Evolutionary conservation across 2,329 filamentous ascomycete genomes (phyloP).

Genomic region (Plenodomus biglobosus): DNA sequence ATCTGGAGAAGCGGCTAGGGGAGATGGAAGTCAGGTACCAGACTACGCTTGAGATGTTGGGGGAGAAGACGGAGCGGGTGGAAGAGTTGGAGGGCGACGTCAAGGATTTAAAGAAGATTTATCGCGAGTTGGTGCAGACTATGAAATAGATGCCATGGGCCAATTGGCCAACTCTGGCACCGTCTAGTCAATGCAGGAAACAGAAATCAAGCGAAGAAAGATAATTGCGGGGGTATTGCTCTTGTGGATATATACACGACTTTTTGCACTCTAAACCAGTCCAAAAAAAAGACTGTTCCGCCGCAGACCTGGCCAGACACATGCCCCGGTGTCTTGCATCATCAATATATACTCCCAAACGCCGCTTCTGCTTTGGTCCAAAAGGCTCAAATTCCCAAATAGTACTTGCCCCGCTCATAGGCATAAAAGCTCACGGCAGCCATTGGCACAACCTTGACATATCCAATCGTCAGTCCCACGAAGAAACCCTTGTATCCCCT

Average conservation of each 20-base stretch:
- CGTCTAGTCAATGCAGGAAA: too few relatives aligned
- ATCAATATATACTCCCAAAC: background rate
- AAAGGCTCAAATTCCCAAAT: slow-evolving; percentile 50
- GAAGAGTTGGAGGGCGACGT: slow-evolving; percentile 90
- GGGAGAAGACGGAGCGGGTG: slow-evolving; percentile 94
- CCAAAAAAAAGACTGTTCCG: background rate
- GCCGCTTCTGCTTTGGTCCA: background rate
- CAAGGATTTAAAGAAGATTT: slow-evolving; percentile 92
- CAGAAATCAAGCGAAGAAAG: too few relatives aligned
- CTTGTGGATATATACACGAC: background rate
- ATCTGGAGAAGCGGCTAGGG: slow-evolving; percentile 67
- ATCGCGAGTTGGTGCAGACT: slow-evolving; percentile 85
- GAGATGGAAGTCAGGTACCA: slow-evolving; percentile 78
- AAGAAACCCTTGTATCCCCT: slow-evolving; percentile 81
- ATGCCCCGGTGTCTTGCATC: background rate
- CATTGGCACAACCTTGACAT: slow-evolving; percentile 92
- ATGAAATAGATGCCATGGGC: too few relatives aligned
- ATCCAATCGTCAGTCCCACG: slow-evolving; percentile 90
- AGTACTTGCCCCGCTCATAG: slow-evolving; percentile 65
- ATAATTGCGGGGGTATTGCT: too few relatives aligned
- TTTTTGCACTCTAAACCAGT: background rate
- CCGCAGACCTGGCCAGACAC: background rate
- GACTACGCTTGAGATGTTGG: slow-evolving; percentile 89
- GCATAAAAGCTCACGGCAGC: slow-evolving; percentile 70
- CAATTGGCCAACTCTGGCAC: too few relatives aligned